These are phyloP conservation scores for Plasmopara viticola DNA, from an alignment of 352 stramenopile species.

Conservation along the genomic window DNA sequence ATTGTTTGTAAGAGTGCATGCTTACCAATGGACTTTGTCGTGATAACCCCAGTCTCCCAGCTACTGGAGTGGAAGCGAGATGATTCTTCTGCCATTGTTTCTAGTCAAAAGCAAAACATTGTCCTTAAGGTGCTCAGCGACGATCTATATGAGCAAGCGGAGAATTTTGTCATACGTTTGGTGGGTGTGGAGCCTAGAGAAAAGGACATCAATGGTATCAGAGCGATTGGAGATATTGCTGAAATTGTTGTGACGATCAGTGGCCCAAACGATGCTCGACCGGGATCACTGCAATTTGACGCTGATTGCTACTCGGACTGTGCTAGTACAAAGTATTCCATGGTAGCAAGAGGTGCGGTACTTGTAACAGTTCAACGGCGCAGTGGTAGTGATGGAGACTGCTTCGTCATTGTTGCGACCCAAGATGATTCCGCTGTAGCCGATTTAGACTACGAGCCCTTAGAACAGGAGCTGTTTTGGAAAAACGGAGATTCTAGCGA, in stretches of 20 bases:
- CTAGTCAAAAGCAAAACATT: constrained; percentile 34
- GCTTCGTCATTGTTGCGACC: constrained; percentile 38
- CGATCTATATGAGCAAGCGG: constrained; percentile 39
- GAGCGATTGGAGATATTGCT: constrained; percentile 33
- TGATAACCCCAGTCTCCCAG: constrained; percentile 26
- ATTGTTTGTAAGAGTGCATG: constrained; percentile 43
- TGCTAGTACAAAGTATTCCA: constrained; percentile 32
- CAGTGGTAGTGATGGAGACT: constrained; percentile 40
- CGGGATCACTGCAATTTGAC: constrained; percentile 53
- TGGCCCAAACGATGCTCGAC: constrained; percentile 50
- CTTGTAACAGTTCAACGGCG: constrained; percentile 48
- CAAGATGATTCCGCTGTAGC: constrained; percentile 39
- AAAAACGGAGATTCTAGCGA: constrained; percentile 42
- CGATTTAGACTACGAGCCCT: constrained; percentile 41
- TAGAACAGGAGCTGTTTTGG: constrained; percentile 39
- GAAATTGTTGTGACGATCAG: constrained; percentile 46
- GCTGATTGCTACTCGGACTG: constrained; percentile 66
- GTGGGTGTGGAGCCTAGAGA: constrained; percentile 21
- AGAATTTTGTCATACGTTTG: constrained; percentile 47
- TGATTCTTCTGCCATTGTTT: constrained; percentile 8
- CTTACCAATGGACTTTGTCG: constrained; percentile 29
- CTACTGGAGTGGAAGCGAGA: constrained; percentile 42
- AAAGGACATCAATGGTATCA: constrained; percentile 21
- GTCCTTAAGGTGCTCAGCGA: constrained; percentile 37
- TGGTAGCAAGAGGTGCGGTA: constrained; percentile 41